These are phyloP conservation scores for Ascochyta clinopodiicola DNA, from an alignment of 2,329 filamentous ascomycete genomes.

Conservation along the genomic window DNA sequence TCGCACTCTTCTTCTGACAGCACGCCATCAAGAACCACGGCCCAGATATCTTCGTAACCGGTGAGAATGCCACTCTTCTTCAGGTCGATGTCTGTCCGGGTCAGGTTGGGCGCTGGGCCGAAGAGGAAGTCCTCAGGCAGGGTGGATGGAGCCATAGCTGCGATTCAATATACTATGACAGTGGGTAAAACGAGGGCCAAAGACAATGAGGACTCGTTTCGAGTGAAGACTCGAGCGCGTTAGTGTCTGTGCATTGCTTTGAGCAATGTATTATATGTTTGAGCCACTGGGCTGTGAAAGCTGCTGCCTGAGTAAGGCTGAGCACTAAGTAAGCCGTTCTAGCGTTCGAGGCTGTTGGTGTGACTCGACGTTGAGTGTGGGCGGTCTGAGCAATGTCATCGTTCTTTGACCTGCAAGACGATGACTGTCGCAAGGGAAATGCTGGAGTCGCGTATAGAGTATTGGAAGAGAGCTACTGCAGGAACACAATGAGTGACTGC, in stretches of 20 bases:
- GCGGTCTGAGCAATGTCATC: not conserved
- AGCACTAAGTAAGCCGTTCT: conserved; percentile 2
- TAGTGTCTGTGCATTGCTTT: not conserved
- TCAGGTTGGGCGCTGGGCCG: conserved; percentile 55
- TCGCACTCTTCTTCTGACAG: conserved; percentile 68
- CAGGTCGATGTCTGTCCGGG: conserved; percentile 62
- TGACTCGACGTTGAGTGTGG: conserved; percentile 7
- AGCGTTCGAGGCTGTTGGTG: not conserved
- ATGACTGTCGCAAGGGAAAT: too few relatives aligned
- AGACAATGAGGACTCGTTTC: not conserved
- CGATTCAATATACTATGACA: not conserved
- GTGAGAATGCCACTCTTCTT: conserved; percentile 50
- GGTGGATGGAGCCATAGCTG: conserved; percentile 43
- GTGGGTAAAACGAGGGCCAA: not conserved
- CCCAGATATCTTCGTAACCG: conserved; percentile 62
- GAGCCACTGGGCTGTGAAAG: conserved; percentile 13
- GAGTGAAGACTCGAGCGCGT: not conserved
- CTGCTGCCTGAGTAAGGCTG: conserved; percentile 26
- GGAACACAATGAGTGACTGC: conserved; percentile 7
- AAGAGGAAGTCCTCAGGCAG: conserved; percentile 58
- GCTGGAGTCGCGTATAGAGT: not conserved
- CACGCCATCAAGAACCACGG: conserved; percentile 69
- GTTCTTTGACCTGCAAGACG: not conserved
- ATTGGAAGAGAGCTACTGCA: conserved; percentile 11
- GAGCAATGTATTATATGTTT: conserved; percentile 1